Base-by-base conservation (phyloP, 495 filamentous ascomycete genomes). In the Penicillium psychrofluorescens region DNA sequence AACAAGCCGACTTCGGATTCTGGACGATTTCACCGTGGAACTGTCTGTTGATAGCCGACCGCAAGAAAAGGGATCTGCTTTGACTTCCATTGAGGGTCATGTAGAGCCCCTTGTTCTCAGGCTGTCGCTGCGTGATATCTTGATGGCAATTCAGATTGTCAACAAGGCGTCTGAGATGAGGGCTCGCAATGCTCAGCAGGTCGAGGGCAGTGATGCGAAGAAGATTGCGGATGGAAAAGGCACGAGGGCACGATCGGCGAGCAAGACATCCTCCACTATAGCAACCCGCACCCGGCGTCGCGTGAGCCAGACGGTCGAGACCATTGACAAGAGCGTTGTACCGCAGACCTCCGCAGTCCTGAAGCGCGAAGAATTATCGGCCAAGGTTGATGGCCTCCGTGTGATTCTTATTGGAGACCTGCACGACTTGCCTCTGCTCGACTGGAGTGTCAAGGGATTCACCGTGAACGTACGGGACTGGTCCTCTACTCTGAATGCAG, bases 321-420 rank as follows among this genome's bases (percentile, higher is more conserved):
- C 61, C 8, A 12, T 53, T 29, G 53, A 64, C 35, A 43, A 43
- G 35, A 41, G 44, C 12, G 39, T 42, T 13, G 38, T 35, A 32
- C 49, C 46, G 11, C 59, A 63, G 35, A 69, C 71, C 36, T 80
- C 81, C 1, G 74, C 74, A 28, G 68, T 85, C 28, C 67, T 87
- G 40, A 83, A 79, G 53, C 79, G 86, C 32, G 92, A 98, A 59
- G 87, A 95, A 61, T 69, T 97, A 56, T 86, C 80, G 10, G 81
- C 90, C 30, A 77, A 83, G 10, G 70, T 96, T 40, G 87, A 90
- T 38, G 92, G 92, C n/a, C 74, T 96, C 44, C 79, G 92, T 45
- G 80, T 98, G 11, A 88, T 98, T 35, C 75, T 98, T 6, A 96
- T 98, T 51, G 92, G 92, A 27, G 92, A 96, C 55, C 68, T 94